Evolutionary conservation across 1,284 basidiomycete genomes (phyloP).

Genomic region (Fomitopsis palustris): DNA sequence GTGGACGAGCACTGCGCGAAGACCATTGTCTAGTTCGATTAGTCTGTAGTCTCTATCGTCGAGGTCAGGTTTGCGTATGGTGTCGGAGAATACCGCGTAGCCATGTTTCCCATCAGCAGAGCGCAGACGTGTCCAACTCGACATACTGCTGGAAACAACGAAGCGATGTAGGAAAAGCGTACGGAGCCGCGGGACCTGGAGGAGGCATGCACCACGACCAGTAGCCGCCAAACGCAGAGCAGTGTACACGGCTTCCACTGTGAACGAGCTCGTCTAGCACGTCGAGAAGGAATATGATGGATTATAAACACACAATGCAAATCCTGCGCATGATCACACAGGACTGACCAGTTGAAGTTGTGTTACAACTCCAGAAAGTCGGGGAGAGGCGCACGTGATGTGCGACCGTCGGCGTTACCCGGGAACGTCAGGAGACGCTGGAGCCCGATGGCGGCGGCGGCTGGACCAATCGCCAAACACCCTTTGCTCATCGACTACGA

Average conservation of each 20-base stretch:
- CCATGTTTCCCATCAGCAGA: conserved; percentile 10
- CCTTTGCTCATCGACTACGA: conserved; percentile 25
- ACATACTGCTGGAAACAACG: not conserved
- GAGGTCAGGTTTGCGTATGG: conserved; percentile 42
- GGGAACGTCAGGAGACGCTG: not conserved
- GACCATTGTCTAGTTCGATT: conserved; percentile 55
- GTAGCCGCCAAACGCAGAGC: too few relatives aligned
- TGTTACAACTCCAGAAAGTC: too few relatives aligned
- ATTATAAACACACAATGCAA: too few relatives aligned
- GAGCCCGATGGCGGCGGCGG: not conserved
- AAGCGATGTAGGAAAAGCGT: not conserved
- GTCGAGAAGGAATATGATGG: too few relatives aligned
- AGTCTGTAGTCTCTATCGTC: conserved; percentile 47
- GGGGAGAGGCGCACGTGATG: not conserved
- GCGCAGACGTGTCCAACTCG: not conserved
- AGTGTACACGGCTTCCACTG: too few relatives aligned
- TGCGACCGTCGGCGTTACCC: not conserved
- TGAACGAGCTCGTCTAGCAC: too few relatives aligned
- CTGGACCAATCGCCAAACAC: conserved; percentile 13
- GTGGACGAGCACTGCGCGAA: conserved; percentile 57
- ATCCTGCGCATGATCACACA: too few relatives aligned
- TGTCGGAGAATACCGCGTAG: conserved; percentile 19
- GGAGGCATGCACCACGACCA: too few relatives aligned
- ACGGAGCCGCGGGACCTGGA: not conserved
- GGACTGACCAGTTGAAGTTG: too few relatives aligned